Evolutionary conservation across 208 protist genomes (phyloP), one percentile per base, ranked within the genome.

Genomic region (Phytomonas francai): DNA sequence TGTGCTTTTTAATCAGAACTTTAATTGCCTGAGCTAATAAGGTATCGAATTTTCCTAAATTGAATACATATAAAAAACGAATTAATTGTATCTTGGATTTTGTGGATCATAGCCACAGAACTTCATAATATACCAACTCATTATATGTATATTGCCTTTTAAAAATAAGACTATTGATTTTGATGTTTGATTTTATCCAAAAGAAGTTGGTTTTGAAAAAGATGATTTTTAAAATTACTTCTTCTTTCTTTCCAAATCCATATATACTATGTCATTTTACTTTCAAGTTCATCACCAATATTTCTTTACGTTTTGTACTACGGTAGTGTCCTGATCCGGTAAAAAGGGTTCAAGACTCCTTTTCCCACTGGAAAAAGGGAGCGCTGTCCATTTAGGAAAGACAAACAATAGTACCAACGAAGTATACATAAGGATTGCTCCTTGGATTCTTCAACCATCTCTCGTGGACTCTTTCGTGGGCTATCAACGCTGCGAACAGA

Each of bases 141-240:
- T 19, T 1, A n/a, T 62, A 12, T 22, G 14, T 6, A 22, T 22
- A 19, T 62, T 62, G 9, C 34, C 12, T 62, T 62, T 49, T 19
- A 19, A 19, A 22, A 49, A 19, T 19, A 49, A 19, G 16, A 49
- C 39, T 49, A 49, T 9, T 54, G 30, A 36, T 9, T 33, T 54
- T 63, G 19, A 33, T 22, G 3, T 19, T 57, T 14, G 22, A 39
- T 39, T 70, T 22, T 36, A 34, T 59, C 31, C 49, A 71, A 39
- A 49, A 58, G 1, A 33, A 45, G 56, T n/a, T 59, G 32, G 31
- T 66, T 34, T n/a, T 49, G 7, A n/a, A 51, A 3, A 65, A 2
- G 31, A 7, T 5, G 30, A 11, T 64, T 64, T 34, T 58, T 28
- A 63, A 66, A 62, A 61, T 64, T 45, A 54, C 54, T 58, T 73